phyloP scores from a whole-genome alignment of 2,329 filamentous ascomycete species.

The Sporothrix brasiliensis region DNA sequence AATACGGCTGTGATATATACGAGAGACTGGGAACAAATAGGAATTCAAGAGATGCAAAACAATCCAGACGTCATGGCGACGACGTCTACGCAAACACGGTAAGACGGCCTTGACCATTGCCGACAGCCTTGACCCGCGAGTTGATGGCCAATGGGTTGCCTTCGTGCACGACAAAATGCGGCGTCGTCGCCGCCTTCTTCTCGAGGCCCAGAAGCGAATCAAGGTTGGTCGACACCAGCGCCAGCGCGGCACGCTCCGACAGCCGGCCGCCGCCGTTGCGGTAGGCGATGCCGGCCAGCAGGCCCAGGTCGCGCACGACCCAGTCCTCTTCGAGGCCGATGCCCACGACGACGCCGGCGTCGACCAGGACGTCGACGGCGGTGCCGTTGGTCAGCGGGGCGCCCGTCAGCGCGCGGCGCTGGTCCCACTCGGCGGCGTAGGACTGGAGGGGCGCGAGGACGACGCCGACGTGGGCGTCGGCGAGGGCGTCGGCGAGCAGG shows the following conservation, averaged over 20 bases:
- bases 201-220: constrained; percentile 59
- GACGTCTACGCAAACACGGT: constrained; percentile 41
- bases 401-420: constrained; percentile 63
- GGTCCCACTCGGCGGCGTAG: constrained; percentile 60
- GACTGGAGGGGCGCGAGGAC: constrained; percentile 63
- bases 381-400: constrained; percentile 69
- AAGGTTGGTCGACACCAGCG: constrained; percentile 60
- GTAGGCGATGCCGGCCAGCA: constrained; percentile 63
- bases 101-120: constrained; percentile 47
- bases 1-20: background rate
- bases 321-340: constrained; percentile 65
- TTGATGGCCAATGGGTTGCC: constrained; percentile 65
- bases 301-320: constrained; percentile 61
- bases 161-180: constrained; percentile 65
- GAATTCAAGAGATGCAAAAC: background rate
- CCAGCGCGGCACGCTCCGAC: constrained; percentile 57
- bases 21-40: background rate
- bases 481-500: constrained; percentile 61
- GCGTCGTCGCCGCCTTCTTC: constrained; percentile 31
- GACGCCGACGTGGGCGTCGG: constrained; percentile 59
- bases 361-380: constrained; percentile 58
- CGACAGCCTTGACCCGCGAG: constrained; percentile 58
- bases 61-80: background rate
- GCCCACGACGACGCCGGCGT: constrained; percentile 61
- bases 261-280: constrained; percentile 60